Evolutionary conservation across 805 yeast species (phyloP), one percentile per base, ranked within the genome.

Genomic region (Suhomyces emberorum): DNA sequence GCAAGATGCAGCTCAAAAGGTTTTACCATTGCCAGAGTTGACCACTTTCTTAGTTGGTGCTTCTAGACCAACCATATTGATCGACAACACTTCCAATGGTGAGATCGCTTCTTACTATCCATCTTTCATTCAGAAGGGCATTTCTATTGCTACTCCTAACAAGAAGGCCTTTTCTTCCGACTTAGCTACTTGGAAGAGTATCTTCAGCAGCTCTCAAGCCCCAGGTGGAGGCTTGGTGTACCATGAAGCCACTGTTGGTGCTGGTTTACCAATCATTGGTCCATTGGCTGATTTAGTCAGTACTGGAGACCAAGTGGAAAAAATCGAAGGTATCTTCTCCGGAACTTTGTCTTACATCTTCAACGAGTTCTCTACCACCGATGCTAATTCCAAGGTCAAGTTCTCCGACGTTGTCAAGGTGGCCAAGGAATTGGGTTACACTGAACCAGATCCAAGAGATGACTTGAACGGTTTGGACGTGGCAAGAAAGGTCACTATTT

Each of bases 361-460:
- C 74, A 93, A 93, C 66, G 89, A 85, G 57, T 93, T 81, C 63
- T 87, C 96, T 28, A 77, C 95, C 31, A 65, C 79, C 36, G 71
- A 69, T 42, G 68, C 81, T 30, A 69, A 74, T 32, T 55, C 65
- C 30, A 70, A 75, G 34, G 74, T 78, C 42, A 85, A 83, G 58
- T 93, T 89, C 61, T 88, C 97, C 17, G 95, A 88, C 37, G 81
- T 93, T 34, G 98, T 93, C 40, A 72, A 76, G 45, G 79, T 80
- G 32, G 98, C 99, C 35, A 91, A 91, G 67, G 65, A 80, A 35
- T 72, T 88, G 47, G 99, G 99, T 34, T 93, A 88, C 76, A 91
- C 97, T 28, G 98, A 93, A 68, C 99, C 99, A 33, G 99, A 93
- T 63, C 98, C 99, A 63, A 83, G 99, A 68, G 99, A 93, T 62